Evolutionary conservation across 768 basidiomycete species (phyloP).

Genomic region (Trametes cubensis): DNA sequence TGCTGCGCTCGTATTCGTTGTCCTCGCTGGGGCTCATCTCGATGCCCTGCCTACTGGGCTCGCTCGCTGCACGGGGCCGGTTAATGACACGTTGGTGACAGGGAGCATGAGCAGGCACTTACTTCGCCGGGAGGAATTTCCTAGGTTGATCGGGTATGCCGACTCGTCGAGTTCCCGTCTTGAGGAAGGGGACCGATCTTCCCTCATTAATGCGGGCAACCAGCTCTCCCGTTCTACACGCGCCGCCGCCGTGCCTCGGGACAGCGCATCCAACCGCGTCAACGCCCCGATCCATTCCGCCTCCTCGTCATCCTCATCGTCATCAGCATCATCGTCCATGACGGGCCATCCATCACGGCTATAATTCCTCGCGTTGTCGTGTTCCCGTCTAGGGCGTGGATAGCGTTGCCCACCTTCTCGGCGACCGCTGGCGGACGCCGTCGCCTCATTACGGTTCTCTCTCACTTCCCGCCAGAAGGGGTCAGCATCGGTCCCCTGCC

Average conservation of each 20-base stretch:
- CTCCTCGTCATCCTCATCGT: constrained; percentile 6
- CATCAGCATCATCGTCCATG: constrained; percentile 2
- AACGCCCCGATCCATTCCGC: constrained; percentile 10
- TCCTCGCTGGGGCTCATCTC: constrained; percentile 43
- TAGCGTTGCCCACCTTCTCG: too few species aligned
- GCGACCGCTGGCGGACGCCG: too few species aligned
- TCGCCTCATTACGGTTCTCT: too few species aligned
- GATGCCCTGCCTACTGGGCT: background rate
- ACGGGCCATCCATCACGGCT: background rate
- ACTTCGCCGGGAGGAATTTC: constrained; percentile 31
- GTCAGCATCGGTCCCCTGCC: background rate
- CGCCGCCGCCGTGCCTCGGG: background rate
- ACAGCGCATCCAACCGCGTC: constrained; percentile 9
- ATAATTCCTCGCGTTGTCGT: background rate
- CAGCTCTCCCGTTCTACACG: background rate
- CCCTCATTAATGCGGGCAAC: background rate
- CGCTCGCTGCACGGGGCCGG: background rate
- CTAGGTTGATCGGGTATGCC: constrained; percentile 1
- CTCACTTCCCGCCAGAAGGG: too few species aligned
- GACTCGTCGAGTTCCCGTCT: background rate
- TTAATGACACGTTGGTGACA: background rate
- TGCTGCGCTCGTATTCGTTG: constrained; percentile 57
- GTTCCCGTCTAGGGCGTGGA: too few species aligned
- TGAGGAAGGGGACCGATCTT: background rate
- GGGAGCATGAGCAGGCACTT: background rate